Percentiles rank a stretch among this genome's conserved stretches.
Conservation (phyloP, 2,329 filamentous ascomycete species). For the Akanthomyces uredinophilus region DNA sequence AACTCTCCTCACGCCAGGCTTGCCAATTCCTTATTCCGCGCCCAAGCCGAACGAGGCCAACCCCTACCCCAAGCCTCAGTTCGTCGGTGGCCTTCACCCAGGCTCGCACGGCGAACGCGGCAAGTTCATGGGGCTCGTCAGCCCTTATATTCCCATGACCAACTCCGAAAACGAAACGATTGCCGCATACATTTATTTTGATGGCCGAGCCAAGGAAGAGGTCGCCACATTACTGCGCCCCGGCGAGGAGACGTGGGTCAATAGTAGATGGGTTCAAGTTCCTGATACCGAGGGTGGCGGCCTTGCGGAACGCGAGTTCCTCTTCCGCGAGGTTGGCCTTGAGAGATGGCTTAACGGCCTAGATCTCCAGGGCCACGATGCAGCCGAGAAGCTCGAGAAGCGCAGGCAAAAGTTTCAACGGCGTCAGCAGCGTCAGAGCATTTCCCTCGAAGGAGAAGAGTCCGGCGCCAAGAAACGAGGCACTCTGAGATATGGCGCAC, state of each 20-base stretch:
- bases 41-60: conserved; percentile 73
- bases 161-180: conserved; percentile 94
- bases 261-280: conserved; percentile 94
- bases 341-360: conserved; percentile 96
- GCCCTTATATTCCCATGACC: conserved; percentile 87
- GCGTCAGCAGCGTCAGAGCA: conserved; percentile 60
- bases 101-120: conserved; percentile 44
- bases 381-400: conserved; percentile 83
- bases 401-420: conserved; percentile 74
- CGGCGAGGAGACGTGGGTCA: conserved; percentile 98
- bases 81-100: conserved; percentile 64
- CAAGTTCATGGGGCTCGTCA: conserved; percentile 53
- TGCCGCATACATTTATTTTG: conserved; percentile 98
- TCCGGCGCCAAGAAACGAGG: conserved; percentile 31
- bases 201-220: conserved; percentile 91
- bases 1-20: conserved; percentile 81
- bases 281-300: conserved; percentile 88
- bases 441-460: conserved; percentile 30
- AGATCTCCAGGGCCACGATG: conserved; percentile 89
- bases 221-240: conserved; percentile 88
- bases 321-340: conserved; percentile 93
- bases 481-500: conserved; percentile 75
- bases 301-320: conserved; percentile 89
- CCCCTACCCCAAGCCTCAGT: conserved; percentile 74
- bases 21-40: conserved; percentile 87